Evolutionary conservation across 805 yeast genomes (phyloP), one percentile per base, ranked within the genome.

Genomic region (Kodamaea jinghongensis): DNA sequence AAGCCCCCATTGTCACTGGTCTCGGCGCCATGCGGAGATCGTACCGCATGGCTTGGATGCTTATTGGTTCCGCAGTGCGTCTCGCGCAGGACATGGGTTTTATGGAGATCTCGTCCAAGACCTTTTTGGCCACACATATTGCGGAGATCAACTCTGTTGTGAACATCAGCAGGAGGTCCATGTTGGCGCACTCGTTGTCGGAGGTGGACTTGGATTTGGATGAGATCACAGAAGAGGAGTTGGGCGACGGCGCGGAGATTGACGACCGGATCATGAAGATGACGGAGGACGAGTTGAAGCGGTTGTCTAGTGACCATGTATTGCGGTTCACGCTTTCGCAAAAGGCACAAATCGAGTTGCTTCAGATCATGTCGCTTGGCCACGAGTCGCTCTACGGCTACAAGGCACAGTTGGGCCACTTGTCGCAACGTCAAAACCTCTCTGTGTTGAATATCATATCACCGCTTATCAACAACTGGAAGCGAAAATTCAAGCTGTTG

Each of bases 1-100:
- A 64, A 16, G 78, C 77, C 26, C 58, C 59, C 17, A 73, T 75
- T 23, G 62, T 78, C 31, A 82, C 90, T 0, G 96, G 96, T 0
- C 63, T 86, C 32, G 86, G 87, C 22, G 95, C 96, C 1, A 79
- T 89, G 77, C 71, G 95, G 50, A 69, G 96, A 52, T 81, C 90
- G 46, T 90, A 87, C 57, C 72, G 96, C 28, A 85, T 88, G 89
- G 84, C 95, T 0, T 90, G 96, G 91, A 85, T 89, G 93, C 74
- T 88, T 44, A 81, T 87, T 34, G 96, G 97, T 2, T 79, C 86
- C 2, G 90, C 95, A 0, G 83, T 87, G 2, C 70, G 97, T 41
- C 63, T 90, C 30, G 93, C 96, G 3, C 95, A 87, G 56, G 93
- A 85, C 57, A 79, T 84, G 78, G 87, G 87, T 3, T 76, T 88